phyloP scores from a whole-genome alignment of 352 stramenopile genomes.

The Peronospora belbahrii region DNA sequence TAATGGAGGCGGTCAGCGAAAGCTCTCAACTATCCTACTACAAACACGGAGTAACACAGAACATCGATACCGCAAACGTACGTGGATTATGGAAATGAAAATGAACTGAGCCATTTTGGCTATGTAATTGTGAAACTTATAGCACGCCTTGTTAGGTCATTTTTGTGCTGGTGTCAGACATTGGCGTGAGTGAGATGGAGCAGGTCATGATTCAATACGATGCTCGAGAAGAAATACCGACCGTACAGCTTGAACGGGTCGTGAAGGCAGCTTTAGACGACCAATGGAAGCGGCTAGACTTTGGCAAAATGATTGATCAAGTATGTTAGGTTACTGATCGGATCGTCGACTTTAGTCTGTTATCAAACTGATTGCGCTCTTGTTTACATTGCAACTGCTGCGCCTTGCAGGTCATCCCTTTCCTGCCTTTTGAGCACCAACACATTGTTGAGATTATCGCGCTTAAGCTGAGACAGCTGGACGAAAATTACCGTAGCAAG shows the following conservation, averaged over 20 bases:
- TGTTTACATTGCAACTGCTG: neutral
- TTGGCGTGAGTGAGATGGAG: conserved; percentile 79
- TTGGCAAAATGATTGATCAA: conserved; percentile 86
- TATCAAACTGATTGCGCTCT: neutral
- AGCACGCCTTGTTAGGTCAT: conserved; percentile 44
- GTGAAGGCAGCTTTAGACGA: conserved; percentile 75
- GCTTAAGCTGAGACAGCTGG: conserved; percentile 71
- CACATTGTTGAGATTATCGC: conserved; percentile 78
- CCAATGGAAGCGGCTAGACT: conserved; percentile 85
- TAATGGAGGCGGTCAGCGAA: conserved; percentile 70
- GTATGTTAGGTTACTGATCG: conserved; percentile 15
- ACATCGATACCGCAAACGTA: conserved; percentile 69
- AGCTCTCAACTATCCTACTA: conserved; percentile 72
- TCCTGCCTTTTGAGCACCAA: conserved; percentile 79
- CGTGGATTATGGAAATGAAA: conserved; percentile 2
- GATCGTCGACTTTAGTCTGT: neutral
- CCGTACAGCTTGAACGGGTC: conserved; percentile 49
- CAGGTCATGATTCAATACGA: conserved; percentile 78
- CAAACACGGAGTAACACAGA: conserved; percentile 53
- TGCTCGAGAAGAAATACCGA: conserved; percentile 56
- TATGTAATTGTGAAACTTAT: conserved; percentile 4
- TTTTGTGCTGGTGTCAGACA: conserved; percentile 87
- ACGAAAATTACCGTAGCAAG: conserved; percentile 58
- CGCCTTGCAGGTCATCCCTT: conserved; percentile 65
- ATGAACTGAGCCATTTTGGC: neutral